These are phyloP conservation scores for Dioszegia hungarica DNA, from an alignment of 768 basidiomycete species.

Conservation along the genomic window DNA sequence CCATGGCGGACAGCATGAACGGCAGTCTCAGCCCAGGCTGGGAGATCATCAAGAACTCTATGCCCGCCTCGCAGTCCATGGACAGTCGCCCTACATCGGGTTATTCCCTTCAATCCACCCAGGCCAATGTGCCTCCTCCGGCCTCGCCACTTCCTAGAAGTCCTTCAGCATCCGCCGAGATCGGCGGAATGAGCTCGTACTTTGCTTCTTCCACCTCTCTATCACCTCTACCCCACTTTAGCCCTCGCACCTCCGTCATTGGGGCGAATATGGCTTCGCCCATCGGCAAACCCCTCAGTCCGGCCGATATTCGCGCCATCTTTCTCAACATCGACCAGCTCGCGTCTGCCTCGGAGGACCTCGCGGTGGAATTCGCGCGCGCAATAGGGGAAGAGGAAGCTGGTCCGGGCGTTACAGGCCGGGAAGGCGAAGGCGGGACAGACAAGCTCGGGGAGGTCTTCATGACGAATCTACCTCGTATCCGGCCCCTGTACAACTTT, in stretches of 20 bases:
- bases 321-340: slow-evolving; percentile 49
- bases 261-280: background rate
- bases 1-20: background rate
- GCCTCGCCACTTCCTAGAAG: slow-evolving; percentile 16
- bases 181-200: background rate
- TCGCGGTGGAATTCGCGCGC: slow-evolving; percentile 42
- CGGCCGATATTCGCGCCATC: slow-evolving; percentile 41
- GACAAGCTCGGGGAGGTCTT: slow-evolving; percentile 47
- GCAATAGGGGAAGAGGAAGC: slow-evolving; percentile 35
- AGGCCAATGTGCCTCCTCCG: background rate
- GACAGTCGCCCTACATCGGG: background rate
- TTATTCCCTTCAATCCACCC: background rate
- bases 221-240: slow-evolving; percentile 5
- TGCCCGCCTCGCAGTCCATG: slow-evolving; percentile 8
- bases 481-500: slow-evolving; percentile 41
- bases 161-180: background rate
- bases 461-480: slow-evolving; percentile 32
- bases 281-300: slow-evolving; percentile 33
- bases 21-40: background rate
- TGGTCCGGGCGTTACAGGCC: slow-evolving; percentile 12
- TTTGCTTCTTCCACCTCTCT: slow-evolving; percentile 1
- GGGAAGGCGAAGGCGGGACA: slow-evolving; percentile 29
- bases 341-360: slow-evolving; percentile 42
- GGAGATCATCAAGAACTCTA: background rate
- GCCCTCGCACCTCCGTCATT: background rate